Base-by-base conservation (phyloP, 139 green algal species). In the Tetradesmus lagerheimii region DNA sequence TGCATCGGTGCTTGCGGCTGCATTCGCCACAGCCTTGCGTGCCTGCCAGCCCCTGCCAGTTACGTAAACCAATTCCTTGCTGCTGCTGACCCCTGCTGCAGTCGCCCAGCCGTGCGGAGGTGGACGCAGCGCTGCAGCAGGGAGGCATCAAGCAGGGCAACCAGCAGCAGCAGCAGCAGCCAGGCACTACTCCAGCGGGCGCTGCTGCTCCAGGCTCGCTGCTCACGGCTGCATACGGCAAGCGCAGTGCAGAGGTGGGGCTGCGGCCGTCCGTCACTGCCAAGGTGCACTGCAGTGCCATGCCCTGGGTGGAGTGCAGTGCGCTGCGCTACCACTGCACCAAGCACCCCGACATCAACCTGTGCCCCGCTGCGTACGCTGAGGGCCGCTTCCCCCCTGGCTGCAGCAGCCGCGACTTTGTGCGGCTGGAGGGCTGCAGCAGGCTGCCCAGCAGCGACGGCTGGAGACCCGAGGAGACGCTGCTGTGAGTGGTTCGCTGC, bases 271-370 rank as follows among this genome's bases (percentile, higher is more conserved):
- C 67, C 81, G 77, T 81, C 39, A 31, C 47, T 0, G 79, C 84
- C 12, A 90, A 86, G 2, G 95, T 95, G 87, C 94, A 94, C 86
- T 99, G 97, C 92, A 93, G 87, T 20, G 95, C 93, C 38, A 95
- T 96, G 86, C 96, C 95, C 45, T 98, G 95, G 92, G 94, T 94
- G 18, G 95, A 98, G 23, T 99, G 96, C 94, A 97, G 94, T 0
- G 86, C 53, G 16, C 82, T 95, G 82, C 93, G 96, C 37, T 99
- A 99, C 91, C 97, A 99, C 91, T 99, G 96, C 95, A 95, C 90
- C 35, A 95, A 93, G 89, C 18, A 87, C 57, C 94, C 96, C 0
- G 95, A 96, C 47, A 85, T 98, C 12, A 93, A 98, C 93, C 90
- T 98, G 27, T 98, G 81, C 45, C 81, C 81, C 27, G 50, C 29